These are phyloP conservation scores for Psophocarpus tetragonolobus DNA, from an alignment of 306 rosid genomes.

Conservation along the genomic window DNA sequence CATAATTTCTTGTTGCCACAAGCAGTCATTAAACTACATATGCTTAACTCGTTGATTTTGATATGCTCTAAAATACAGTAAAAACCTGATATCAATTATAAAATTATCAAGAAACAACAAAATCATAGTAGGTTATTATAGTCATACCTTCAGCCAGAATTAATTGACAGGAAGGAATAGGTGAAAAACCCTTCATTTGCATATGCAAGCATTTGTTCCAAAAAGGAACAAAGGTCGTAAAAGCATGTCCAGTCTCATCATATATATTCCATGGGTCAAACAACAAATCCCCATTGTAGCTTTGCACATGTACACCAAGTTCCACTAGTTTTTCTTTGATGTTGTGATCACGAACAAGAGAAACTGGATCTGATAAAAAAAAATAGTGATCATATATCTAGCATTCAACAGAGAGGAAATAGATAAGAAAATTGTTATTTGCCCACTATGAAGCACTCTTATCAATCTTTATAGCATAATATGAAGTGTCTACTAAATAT, in stretches of 20 bases:
- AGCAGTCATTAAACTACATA: too few species aligned
- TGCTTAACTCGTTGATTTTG: neutral
- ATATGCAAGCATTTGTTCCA: constrained; percentile 32
- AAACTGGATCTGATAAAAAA: constrained; percentile 26
- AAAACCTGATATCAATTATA: neutral
- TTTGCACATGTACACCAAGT: neutral
- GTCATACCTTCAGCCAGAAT: neutral
- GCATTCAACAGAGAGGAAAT: neutral
- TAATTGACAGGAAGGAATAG: constrained; percentile 5
- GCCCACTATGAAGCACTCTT: neutral
- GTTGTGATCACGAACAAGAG: constrained; percentile 36
- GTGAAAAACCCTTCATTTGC: neutral
- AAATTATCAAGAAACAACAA: neutral
- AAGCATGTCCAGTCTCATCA: constrained; percentile 6
- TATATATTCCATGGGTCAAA: constrained; percentile 14
- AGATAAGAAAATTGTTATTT: neutral
- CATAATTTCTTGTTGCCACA: neutral
- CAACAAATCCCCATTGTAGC: constrained; percentile 22
- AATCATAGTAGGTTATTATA: neutral
- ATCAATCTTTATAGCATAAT: neutral
- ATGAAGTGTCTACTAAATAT: neutral
- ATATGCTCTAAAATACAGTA: neutral
- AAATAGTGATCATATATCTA: neutral
- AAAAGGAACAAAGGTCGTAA: constrained; percentile 25
- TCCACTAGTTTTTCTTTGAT: constrained; percentile 16